Evolutionary conservation across 208 protist species (phyloP).

Genomic region (Vickermania ingenoplastis): DNA sequence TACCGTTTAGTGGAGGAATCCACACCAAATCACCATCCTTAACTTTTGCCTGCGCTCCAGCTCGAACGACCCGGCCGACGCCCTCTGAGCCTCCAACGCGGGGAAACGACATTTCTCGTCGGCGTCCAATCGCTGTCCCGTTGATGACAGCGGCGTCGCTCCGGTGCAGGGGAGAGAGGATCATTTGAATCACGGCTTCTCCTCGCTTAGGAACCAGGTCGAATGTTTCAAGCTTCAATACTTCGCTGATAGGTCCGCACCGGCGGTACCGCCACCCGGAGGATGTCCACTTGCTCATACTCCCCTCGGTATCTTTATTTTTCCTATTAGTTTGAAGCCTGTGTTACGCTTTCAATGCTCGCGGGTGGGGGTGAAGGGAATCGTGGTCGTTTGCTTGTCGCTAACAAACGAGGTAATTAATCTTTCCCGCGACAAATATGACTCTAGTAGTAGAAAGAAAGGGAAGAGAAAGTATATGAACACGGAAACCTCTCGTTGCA

Average conservation of each 20-base stretch:
- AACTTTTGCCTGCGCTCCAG: conserved; percentile 12
- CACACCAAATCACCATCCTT: conserved; percentile 74
- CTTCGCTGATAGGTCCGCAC: conserved; percentile 36
- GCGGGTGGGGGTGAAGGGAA: too few relatives aligned
- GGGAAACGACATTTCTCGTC: conserved; percentile 28
- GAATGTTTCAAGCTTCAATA: conserved; percentile 42
- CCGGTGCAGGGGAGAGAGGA: conserved; percentile 49
- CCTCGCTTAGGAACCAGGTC: conserved; percentile 32
- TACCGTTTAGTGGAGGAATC: conserved; percentile 52
- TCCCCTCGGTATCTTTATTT: too few relatives aligned
- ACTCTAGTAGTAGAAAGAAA: background rate
- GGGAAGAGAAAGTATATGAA: too few relatives aligned
- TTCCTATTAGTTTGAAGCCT: too few relatives aligned
- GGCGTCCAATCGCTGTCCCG: conserved; percentile 47
- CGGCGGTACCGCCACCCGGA: conserved; percentile 60
- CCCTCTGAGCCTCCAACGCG: conserved; percentile 59
- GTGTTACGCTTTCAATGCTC: too few relatives aligned
- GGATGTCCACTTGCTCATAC: conserved; percentile 54
- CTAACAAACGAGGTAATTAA: too few relatives aligned
- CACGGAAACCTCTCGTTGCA: too few relatives aligned
- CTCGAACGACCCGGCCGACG: conserved; percentile 37
- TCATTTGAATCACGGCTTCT: conserved; percentile 53
- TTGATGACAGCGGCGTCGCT: conserved; percentile 59
- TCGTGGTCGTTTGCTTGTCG: too few relatives aligned
- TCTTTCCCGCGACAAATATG: too few relatives aligned